phyloP scores from a whole-genome alignment of 805 yeast genomes.

The Kuraishia floccosa region DNA sequence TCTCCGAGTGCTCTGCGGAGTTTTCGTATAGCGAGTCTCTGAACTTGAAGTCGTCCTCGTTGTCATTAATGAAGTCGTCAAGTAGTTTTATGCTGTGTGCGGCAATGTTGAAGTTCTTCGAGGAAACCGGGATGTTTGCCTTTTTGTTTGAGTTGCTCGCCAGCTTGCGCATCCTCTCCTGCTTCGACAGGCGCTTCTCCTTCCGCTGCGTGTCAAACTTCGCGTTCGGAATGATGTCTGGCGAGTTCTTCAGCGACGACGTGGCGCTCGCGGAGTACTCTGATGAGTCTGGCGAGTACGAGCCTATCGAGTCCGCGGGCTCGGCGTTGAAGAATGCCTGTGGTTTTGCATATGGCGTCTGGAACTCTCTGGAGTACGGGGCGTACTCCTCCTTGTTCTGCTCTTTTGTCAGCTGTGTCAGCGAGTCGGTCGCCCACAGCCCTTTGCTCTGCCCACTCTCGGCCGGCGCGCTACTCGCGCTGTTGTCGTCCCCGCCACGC shows the following conservation, averaged over 20 bases:
- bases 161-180: constrained; percentile 16
- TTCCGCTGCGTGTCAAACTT: constrained; percentile 2
- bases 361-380: too few relatives aligned
- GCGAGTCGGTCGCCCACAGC: not conserved
- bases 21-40: too few relatives aligned
- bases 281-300: constrained; percentile 14
- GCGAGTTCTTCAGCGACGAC: constrained; percentile 1
- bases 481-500: too few relatives aligned
- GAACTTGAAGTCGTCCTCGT: too few relatives aligned
- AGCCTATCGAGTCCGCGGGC: constrained; percentile 14
- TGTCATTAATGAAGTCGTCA: constrained; percentile 3
- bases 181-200: constrained; percentile 13
- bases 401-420: not conserved
- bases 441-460: too few relatives aligned
- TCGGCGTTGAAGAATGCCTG: constrained; percentile 7
- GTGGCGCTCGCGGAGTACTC: constrained; percentile 4
- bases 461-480: too few relatives aligned
- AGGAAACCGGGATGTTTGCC: constrained; percentile 24
- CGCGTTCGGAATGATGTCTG: constrained; percentile 7
- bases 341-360: constrained; percentile 5
- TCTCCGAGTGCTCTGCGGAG: too few relatives aligned
- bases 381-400: not conserved
- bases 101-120: constrained; percentile 27
- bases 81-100: constrained; percentile 6
- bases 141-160: constrained; percentile 9